Evolutionary conservation across 495 filamentous ascomycete species (phyloP).

Genomic region (Cryomyces minteri): DNA sequence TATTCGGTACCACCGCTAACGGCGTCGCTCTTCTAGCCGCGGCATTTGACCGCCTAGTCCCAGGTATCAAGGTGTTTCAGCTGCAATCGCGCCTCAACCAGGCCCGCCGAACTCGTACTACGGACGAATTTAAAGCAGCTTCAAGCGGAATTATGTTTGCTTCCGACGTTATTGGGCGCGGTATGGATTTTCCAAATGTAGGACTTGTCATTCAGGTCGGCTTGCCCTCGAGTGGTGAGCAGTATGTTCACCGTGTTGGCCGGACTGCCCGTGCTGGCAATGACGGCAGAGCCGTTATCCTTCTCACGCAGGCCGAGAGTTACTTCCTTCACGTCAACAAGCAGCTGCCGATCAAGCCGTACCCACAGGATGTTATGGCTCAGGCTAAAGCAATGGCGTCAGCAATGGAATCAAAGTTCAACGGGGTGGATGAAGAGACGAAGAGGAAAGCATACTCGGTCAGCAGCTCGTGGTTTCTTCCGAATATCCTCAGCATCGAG

Average conservation of each 20-base stretch:
- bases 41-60: constrained; percentile 25
- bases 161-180: constrained; percentile 51
- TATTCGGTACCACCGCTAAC: constrained; percentile 50
- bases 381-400: too few relatives aligned
- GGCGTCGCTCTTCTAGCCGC: constrained; percentile 36
- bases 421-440: too few relatives aligned
- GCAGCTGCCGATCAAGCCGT: too few relatives aligned
- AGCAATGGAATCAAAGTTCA: too few relatives aligned
- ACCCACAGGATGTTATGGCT: too few relatives aligned
- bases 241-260: constrained; percentile 59
- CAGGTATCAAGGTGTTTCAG: constrained; percentile 29
- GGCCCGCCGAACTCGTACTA: constrained; percentile 33
- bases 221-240: constrained; percentile 37
- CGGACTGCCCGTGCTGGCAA: constrained; percentile 54
- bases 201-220: constrained; percentile 57
- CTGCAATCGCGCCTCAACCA: constrained; percentile 46
- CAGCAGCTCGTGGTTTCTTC: too few relatives aligned
- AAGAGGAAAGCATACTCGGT: too few relatives aligned
- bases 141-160: constrained; percentile 39
- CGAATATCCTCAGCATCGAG: too few relatives aligned
- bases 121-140: constrained; percentile 40
- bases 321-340: too few relatives aligned
- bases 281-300: constrained; percentile 47
- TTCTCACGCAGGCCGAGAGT: too few relatives aligned
- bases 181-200: constrained; percentile 61